A percentile compares a stretch with the other conserved stretches of the same genome.
These are phyloP conservation scores for Botrytis aclada DNA, from an alignment of 2,329 filamentous ascomycete species.

Conservation along the genomic window DNA sequence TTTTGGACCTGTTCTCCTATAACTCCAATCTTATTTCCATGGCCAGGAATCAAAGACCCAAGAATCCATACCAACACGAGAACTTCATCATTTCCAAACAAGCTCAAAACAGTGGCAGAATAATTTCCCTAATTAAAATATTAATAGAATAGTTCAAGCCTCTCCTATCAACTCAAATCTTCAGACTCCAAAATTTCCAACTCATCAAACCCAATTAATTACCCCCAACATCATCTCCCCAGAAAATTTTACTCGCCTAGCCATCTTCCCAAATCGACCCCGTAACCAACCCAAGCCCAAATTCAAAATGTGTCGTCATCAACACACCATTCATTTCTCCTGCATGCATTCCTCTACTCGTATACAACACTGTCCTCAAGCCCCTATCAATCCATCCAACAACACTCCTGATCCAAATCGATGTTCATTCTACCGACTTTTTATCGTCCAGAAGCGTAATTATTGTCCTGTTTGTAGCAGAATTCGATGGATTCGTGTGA, in stretches of 20 bases:
- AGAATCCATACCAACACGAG: fast-evolving
- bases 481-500: neutral
- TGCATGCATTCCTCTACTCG: neutral
- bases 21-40: neutral
- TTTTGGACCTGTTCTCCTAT: neutral
- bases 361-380: neutral
- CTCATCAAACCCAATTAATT: neutral
- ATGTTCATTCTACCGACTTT: neutral
- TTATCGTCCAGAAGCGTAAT: neutral
- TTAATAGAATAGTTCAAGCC: too few species aligned
- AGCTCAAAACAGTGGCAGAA: neutral
- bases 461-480: neutral
- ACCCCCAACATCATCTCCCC: too few species aligned
- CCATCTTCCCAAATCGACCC: neutral
- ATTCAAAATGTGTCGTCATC: neutral
- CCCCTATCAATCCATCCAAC: neutral
- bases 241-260: neutral
- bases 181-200: neutral
- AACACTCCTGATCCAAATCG: neutral
- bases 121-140: too few species aligned
- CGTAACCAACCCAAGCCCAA: too few species aligned
- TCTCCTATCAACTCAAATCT: neutral
- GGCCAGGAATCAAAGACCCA: fast-evolving
- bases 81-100: neutral
- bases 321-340: neutral